phyloP scores from a whole-genome alignment of 176 grass and related monocot species.

The Oryza brachyantha region DNA sequence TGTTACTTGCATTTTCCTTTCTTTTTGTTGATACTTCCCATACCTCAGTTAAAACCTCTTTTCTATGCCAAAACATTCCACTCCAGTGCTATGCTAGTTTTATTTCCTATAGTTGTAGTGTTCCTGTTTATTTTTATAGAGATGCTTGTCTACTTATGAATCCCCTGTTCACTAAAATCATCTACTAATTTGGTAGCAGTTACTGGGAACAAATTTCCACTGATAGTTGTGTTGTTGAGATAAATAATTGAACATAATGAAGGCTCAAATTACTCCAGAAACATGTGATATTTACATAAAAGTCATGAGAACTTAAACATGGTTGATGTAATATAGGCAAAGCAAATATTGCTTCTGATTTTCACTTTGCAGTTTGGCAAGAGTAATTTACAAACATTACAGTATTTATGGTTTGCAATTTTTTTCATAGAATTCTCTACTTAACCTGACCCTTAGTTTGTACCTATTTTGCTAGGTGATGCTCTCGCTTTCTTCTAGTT shows the following conservation, averaged over 20 bases:
- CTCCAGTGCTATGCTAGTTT: too few relatives aligned
- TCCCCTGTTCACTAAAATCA: constrained; percentile 6
- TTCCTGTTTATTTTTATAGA: background rate
- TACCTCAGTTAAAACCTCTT: background rate
- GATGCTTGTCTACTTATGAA: background rate
- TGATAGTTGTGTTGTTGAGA: background rate
- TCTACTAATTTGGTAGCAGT: background rate
- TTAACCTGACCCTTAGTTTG: constrained; percentile 15
- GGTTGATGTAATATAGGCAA: constrained; percentile 12
- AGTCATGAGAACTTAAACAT: background rate
- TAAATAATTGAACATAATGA: constrained; percentile 16
- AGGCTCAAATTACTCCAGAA: constrained; percentile 10
- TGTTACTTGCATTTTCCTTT: background rate
- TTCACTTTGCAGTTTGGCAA: background rate
- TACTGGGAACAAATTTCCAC: background rate
- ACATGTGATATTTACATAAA: constrained; percentile 11
- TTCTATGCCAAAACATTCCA: background rate
- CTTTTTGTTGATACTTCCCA: background rate
- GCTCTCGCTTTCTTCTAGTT: constrained; percentile 72
- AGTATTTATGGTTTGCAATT: background rate
- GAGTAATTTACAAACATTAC: constrained; percentile 3
- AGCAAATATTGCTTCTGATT: constrained; percentile 9
- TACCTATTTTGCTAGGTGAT: constrained; percentile 66
- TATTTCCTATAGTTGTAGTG: background rate
- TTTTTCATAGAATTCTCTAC: constrained; percentile 5